Base-by-base conservation (phyloP, 2,329 filamentous ascomycete species). In the Lomentospora prolificans region DNA sequence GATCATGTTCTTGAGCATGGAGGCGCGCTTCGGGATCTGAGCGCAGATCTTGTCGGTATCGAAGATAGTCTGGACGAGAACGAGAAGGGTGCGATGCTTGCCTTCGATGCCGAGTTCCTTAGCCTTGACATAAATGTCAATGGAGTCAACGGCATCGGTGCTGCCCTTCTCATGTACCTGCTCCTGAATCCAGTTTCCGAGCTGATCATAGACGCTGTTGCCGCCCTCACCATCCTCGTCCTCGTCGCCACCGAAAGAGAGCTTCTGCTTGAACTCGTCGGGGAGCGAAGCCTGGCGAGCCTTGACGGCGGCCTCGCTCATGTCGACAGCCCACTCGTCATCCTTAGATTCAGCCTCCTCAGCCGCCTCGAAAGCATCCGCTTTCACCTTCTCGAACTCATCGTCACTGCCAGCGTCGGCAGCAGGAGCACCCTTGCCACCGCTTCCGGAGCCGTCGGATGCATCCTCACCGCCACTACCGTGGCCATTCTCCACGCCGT, bases 101-200 rank as follows among this genome's bases (percentile, higher is more conserved):
- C 73, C 72, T 75, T 96, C 92, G 61, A 99, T 94, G 64, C 91
- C 91, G 57, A 97, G 79, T 65, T 97, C 94, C 76, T 95, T 94
- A 61, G 92, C 92, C 80, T 99, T 97, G 74, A 95, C 76, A 73
- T 95, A 97, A 69, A 99, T 89, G 39, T 91, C 86, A 62, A 97
- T 80, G 66, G 95, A 91, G 67, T 90, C 85, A 61, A 99, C 81
- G 58, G 90, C 85, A 73, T 84, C 79, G 64, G 96, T 78, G 64
- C 84, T 78, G 59, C 87, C 88, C 72, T 87, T 85, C 61, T 82
- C 80, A 58, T 83, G 78, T 57, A 85, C 84, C 67, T 91, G 79
- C 58, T 77, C 78, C 66, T 89, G 80, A 65, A 99, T 89, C 94
- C 94, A 99, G 73, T 86, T 89, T 67, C 91, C 94, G 61, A 99